Base-by-base conservation (phyloP, 805 yeast genomes). In the Cyberlindnera veronae region DNA sequence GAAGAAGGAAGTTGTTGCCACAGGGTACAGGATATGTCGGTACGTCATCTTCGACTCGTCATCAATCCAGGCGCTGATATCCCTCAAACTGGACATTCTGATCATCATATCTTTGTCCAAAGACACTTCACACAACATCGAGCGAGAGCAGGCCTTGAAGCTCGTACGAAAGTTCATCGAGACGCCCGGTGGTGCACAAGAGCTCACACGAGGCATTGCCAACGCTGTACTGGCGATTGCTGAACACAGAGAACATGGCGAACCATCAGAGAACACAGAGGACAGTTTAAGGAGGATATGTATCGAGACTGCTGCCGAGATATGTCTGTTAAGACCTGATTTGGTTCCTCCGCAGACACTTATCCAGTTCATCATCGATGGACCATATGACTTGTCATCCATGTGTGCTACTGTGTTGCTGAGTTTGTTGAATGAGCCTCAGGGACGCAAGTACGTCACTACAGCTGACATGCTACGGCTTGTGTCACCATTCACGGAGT, bases 71-170 rank as follows among this genome's bases (percentile, higher is more conserved):
- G 60, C 70, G 3, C 63, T 89, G 46, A 64, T 77, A 8, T 67
- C 70, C 12, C 62, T 77, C 24, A 74, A 79, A 42, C 55, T 86
- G 5, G 86, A 87, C 42, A 69, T 76, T 2, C 77, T 81, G 45
- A 58, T 88, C 6, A 75, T 85, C 2, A 68, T 78, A 13, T 72
- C 95, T 0, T 62, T 91, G 24, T 71, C 84, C 1, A 78, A 78
- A 36, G 81, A 79, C 17, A 64, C 71, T 27, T 59, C 76, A 3
- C 61, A 55, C 41, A 72, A 77, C 18, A 60, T 77, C 3, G 96
- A 90, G 53, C 73, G 89, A 44, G 81, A 79, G 34, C 88, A 89
- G 53, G 93, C 95, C 0, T 54, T 91, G 23, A 84, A 82, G 51
- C 64, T 88, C 19, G 63, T 88, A 0, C 68, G 96, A 21, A 66